Evolutionary conservation across 2,329 filamentous ascomycete species (phyloP).

Genomic region (Pleoardoris graminearum): DNA sequence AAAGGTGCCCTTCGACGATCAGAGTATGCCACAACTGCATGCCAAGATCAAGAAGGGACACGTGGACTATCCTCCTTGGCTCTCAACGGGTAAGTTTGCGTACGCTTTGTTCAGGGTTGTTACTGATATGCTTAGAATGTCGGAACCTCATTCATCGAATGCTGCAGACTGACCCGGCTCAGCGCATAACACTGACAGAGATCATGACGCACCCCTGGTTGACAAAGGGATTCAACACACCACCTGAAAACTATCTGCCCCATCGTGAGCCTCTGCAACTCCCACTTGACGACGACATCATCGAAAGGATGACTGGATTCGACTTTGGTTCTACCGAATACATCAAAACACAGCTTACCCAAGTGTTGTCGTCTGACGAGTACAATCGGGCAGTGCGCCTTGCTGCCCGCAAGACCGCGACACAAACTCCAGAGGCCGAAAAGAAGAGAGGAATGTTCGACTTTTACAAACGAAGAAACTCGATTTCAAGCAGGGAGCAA

Average conservation of each 20-base stretch:
- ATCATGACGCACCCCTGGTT: slow-evolving; percentile 97
- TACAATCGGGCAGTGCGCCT: slow-evolving; percentile 83
- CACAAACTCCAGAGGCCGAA: slow-evolving; percentile 60
- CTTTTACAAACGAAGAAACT: slow-evolving; percentile 95
- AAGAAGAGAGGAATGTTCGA: slow-evolving; percentile 94
- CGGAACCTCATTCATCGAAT: slow-evolving; percentile 90
- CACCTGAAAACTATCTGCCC: slow-evolving; percentile 88
- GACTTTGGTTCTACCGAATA: slow-evolving; percentile 89
- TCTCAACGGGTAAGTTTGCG: slow-evolving; percentile 73
- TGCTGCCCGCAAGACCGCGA: slow-evolving; percentile 66
- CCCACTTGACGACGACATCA: slow-evolving; percentile 79
- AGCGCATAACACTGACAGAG: slow-evolving; percentile 83
- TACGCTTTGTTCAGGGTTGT: background rate
- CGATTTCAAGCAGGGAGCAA: slow-evolving; percentile 84
- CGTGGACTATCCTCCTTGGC: slow-evolving; percentile 93
- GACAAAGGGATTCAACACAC: slow-evolving; percentile 82
- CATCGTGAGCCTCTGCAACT: slow-evolving; percentile 80
- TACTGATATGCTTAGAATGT: slow-evolving; percentile 67
- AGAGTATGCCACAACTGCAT: slow-evolving; percentile 97
- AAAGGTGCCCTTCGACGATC: slow-evolving; percentile 97
- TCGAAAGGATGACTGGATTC: slow-evolving; percentile 95
- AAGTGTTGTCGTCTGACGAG: slow-evolving; percentile 89
- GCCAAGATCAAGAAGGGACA: slow-evolving; percentile 98
- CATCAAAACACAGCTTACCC: slow-evolving; percentile 79
- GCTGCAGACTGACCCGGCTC: slow-evolving; percentile 90